Percentiles rank a stretch among this genome's conserved stretches.
phyloP scores from a whole-genome alignment of 495 filamentous ascomycete genomes.

The Neohortaea acidophila region DNA sequence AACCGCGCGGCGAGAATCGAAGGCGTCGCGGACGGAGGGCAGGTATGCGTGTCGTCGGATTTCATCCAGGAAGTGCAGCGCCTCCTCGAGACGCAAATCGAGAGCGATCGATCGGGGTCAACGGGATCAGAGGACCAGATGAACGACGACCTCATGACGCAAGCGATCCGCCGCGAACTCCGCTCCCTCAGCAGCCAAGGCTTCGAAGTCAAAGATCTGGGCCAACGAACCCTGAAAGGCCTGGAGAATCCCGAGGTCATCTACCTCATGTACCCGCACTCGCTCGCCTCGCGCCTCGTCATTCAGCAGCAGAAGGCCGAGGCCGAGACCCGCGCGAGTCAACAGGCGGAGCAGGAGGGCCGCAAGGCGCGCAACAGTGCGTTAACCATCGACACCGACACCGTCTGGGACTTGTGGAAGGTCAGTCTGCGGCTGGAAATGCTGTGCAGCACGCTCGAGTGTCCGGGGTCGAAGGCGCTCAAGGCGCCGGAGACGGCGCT shows the following conservation, averaged over 20 bases:
- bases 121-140: conserved; percentile 52
- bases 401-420: conserved; percentile 81
- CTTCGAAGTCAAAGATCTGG: conserved; percentile 92
- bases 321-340: conserved; percentile 29
- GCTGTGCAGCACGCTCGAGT: conserved; percentile 74
- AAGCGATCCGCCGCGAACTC: conserved; percentile 72
- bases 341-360: conserved; percentile 34
- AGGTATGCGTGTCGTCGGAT: conserved; percentile 90
- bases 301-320: conserved; percentile 40
- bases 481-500: conserved; percentile 66
- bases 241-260: conserved; percentile 94
- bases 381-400: conserved; percentile 53
- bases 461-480: conserved; percentile 38
- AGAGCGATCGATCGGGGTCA: conserved; percentile 53
- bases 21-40: conserved; percentile 86
- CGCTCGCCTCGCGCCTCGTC: conserved; percentile 64
- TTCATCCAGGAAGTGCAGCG: conserved; percentile 93
- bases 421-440: conserved; percentile 80
- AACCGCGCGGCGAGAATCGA: conserved; percentile 91
- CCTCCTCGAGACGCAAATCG: conserved; percentile 69
- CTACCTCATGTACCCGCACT: conserved; percentile 82
- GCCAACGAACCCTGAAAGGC: conserved; percentile 84
- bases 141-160: conserved; percentile 53
- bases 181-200: conserved; percentile 78
- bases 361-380: conserved; percentile 23